Percentiles rank a stretch among this genome's conserved stretches.
Evolutionary conservation across 208 protist species (phyloP).

Genomic region (Acanthamoeba royreba): DNA sequence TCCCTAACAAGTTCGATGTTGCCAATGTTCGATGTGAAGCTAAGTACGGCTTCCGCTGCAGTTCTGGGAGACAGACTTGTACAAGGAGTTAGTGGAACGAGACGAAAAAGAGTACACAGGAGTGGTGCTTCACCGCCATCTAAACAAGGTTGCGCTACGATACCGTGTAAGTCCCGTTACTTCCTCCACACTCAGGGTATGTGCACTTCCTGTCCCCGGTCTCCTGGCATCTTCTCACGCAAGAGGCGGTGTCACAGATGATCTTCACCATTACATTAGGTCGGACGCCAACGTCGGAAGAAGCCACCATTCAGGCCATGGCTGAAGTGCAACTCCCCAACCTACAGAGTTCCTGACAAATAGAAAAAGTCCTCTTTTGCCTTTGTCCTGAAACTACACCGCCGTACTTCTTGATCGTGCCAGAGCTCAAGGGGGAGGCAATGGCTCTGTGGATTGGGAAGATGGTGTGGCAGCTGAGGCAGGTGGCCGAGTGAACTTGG

Average conservation of each 20-base stretch:
- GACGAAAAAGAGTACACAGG: not conserved
- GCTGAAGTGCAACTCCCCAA: not conserved
- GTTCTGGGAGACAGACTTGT: slow-evolving; percentile 27
- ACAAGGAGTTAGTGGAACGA: not conserved
- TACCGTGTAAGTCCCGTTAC: not conserved
- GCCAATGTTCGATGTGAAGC: not conserved
- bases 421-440: not conserved
- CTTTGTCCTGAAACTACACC: not conserved
- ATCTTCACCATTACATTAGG: not conserved
- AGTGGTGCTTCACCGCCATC: not conserved
- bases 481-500: not conserved
- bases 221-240: not conserved
- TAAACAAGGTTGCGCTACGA: not conserved
- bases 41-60: not conserved
- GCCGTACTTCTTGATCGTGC: not conserved
- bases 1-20: not conserved
- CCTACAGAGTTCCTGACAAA: not conserved
- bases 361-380: not conserved
- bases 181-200: not conserved
- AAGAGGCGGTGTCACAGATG: not conserved
- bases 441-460: not conserved
- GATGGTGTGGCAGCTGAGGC: not conserved
- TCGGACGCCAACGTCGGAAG: not conserved
- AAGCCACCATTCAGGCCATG: not conserved
- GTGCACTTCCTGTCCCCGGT: not conserved